Evolutionary conservation across 352 stramenopile species (phyloP).

Genomic region (Globisporangium uncinulatum): DNA sequence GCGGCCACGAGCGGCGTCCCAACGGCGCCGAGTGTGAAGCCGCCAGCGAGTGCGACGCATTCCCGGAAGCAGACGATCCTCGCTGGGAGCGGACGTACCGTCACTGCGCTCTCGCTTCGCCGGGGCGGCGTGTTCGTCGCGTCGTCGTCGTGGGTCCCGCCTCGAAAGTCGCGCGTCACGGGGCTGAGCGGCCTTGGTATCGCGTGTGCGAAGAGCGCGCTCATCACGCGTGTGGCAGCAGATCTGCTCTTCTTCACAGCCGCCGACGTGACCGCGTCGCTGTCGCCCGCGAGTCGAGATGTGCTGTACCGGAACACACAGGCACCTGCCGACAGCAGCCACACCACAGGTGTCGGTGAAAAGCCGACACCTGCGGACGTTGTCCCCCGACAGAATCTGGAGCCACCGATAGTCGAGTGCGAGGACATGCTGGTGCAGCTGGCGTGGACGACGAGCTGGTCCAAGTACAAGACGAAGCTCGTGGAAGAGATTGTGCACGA

Average conservation of each 20-base stretch:
- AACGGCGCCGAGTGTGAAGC: not conserved
- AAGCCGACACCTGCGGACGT: too few species aligned
- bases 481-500: conserved; percentile 9
- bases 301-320: conserved; percentile 37
- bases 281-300: conserved; percentile 30
- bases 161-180: conserved; percentile 19
- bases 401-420: conserved; percentile 1
- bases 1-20: not conserved
- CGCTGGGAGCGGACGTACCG: not conserved
- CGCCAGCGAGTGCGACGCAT: not conserved
- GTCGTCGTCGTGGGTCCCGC: conserved; percentile 49
- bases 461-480: conserved; percentile 12
- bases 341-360: too few species aligned
- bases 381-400: not conserved
- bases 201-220: conserved; percentile 36
- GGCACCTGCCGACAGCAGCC: too few species aligned
- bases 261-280: conserved; percentile 22
- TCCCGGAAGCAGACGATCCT: not conserved
- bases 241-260: conserved; percentile 54
- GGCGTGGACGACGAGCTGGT: conserved; percentile 6
- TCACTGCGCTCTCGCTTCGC: conserved; percentile 21
- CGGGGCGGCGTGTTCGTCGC: conserved; percentile 46
- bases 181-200: conserved; percentile 13
- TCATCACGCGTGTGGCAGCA: conserved; percentile 31
- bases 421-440: conserved; percentile 15